Base-by-base conservation (phyloP, 306 rosid genomes). In the Sicyos baderoa region DNA sequence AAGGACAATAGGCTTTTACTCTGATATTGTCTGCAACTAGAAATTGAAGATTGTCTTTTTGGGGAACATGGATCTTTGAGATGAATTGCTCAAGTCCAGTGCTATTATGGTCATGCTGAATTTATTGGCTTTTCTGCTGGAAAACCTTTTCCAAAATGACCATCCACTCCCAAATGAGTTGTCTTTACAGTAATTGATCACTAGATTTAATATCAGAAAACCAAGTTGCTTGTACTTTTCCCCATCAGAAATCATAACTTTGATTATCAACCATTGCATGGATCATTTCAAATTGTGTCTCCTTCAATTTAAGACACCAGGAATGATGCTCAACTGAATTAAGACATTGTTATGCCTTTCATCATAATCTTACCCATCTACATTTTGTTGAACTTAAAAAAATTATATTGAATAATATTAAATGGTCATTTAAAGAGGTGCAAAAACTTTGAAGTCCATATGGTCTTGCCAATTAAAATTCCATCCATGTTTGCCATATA, bases 1-100 rank as follows among this genome's bases (percentile, higher is more conserved):
- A 78, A 90, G 97, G 85, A 88, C 96, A 3, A 76, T 93, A 58
- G 99, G 77, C 18, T 93, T 90, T 75, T 93, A 93, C 83, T 90
- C 97, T 8, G 99, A 93, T 78, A 83, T 93, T 14, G 83, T 90
- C 10, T 90, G 99, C 85, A 82, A 74, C 58, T 79, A 75, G 72
- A 9, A 56, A 54, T 57, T 19, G 62, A 74, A 56, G 66, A 47
- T 68, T 65, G 40, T 6, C 40, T 21, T 65, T 13, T 13, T 65
- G 53, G 50, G 37, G 16, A 12, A 66, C 17, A 14, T 45, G 21
- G 54, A 47, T 42, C 70, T 42, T 44, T 66, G 71, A 45, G 40
- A 45, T 45, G 40, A 45, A 45, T 6, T 37, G 16, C 16, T 42
- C 40, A 47, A 42, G 37, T 11, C 11, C 22, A 18, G 19, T 47